Evolutionary conservation across 2,329 filamentous ascomycete species (phyloP), one percentile per base, ranked within the genome.

Genomic region (Fusarium udum): DNA sequence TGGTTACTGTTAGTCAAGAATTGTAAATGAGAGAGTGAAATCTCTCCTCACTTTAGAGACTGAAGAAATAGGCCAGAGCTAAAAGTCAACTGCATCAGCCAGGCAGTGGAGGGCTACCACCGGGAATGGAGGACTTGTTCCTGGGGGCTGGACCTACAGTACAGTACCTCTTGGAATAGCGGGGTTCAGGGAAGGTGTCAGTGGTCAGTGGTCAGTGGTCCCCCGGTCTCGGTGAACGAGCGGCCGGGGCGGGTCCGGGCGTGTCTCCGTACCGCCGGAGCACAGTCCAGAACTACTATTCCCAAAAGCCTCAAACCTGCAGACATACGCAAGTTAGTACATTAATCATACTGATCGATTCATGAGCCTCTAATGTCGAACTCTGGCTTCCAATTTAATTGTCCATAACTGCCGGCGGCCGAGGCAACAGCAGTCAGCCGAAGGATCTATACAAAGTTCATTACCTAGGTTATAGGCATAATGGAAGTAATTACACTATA

Each of bases 211-310:
- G 31, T 31, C 59, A 67, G 67, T 39, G 26, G 43, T 24, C 32
- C 62, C 64, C 60, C 61, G 69, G 69, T 64, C 71, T 71, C 62
- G 61, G 65, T 69, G 66, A 69, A 61, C 39, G 42, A 55, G 40
- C 45, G 61, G 70, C 67, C 71, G 71, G 71, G 36, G 58, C 71
- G 61, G 70, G 71, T 67, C 70, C 70, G 61, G 67, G 13, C 24
- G 49, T 40, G 16, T 49, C 52, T 57, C 67, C 67, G 26, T 71
- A 57, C 49, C 61, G 31, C 53, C 61, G 55, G 62, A 43, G 51
- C 32, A 24, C 28, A 52, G 26, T 53, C 58, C 55, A 67, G 55
- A 58, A 31, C 15, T 26, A 56, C 42, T 37, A 36, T 59, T 31
- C 56, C 42, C 34, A 48, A 18, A 64, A 43, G 18, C 40, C 42